phyloP scores from a whole-genome alignment of 2,329 filamentous ascomycete species.

The Sarocladium kiliense region DNA sequence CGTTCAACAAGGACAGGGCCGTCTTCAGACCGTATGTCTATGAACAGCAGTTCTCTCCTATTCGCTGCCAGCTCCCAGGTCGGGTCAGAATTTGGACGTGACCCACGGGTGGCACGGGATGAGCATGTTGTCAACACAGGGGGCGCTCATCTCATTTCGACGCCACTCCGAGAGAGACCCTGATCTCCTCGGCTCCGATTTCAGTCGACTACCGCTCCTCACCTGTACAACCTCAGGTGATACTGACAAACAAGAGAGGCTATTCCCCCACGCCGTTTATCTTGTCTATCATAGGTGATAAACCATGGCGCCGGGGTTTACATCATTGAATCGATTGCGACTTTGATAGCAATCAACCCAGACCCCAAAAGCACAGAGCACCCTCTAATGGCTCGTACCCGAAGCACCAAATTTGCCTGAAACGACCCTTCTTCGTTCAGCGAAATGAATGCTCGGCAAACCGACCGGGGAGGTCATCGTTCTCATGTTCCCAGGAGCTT shows the following conservation, averaged over 20 bases:
- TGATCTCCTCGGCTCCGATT: background rate
- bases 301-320: background rate
- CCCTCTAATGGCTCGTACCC: background rate
- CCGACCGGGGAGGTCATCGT: too few species aligned
- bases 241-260: background rate
- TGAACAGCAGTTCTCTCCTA: background rate
- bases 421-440: background rate
- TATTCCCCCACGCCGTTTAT: background rate
- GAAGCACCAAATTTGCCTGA: background rate
- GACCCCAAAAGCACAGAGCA: background rate
- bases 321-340: background rate
- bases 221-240: background rate
- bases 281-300: background rate
- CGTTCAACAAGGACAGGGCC: too few species aligned
- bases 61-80: background rate
- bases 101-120: background rate
- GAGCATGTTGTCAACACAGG: background rate
- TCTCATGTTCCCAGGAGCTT: conserved; percentile 2
- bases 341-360: background rate
- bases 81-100: background rate
- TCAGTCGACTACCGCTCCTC: background rate
- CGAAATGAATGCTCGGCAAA: too few species aligned
- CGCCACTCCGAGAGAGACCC: conserved; percentile 6
- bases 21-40: too few species aligned
- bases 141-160: conserved; percentile 4